Evolutionary conservation across 2,329 filamentous ascomycete species (phyloP).

Genomic region (Phialocephala sp.): DNA sequence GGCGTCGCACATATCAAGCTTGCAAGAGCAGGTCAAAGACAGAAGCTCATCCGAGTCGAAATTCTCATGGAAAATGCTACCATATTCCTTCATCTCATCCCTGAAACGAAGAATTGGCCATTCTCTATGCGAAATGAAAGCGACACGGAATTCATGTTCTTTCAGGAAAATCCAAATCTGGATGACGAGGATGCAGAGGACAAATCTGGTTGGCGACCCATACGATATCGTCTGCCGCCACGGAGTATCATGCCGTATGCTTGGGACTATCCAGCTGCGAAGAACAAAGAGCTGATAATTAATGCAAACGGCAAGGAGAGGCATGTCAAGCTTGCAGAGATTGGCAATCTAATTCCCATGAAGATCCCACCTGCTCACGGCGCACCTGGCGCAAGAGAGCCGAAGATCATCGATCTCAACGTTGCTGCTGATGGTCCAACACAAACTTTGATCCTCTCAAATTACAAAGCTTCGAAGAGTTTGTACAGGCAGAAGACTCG

Average conservation of each 20-base stretch:
- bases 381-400: slow-evolving; percentile 61
- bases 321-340: slow-evolving; percentile 93
- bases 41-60: slow-evolving; percentile 86
- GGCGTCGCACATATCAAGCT: slow-evolving; percentile 94
- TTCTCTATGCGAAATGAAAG: slow-evolving; percentile 99
- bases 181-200: slow-evolving; percentile 89
- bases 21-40: slow-evolving; percentile 86
- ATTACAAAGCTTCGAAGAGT: slow-evolving; percentile 91
- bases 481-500: slow-evolving; percentile 73
- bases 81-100: slow-evolving; percentile 87
- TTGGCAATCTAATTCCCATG: slow-evolving; percentile 94
- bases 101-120: slow-evolving; percentile 95
- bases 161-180: slow-evolving; percentile 89
- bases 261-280: slow-evolving; percentile 98
- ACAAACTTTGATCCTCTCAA: slow-evolving; percentile 91
- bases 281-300: slow-evolving; percentile 90
- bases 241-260: slow-evolving; percentile 99
- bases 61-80: slow-evolving; percentile 92
- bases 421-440: slow-evolving; percentile 95
- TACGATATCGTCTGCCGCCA: slow-evolving; percentile 88
- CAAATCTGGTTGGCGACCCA: slow-evolving; percentile 86
- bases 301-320: slow-evolving; percentile 79
- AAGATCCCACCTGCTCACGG: slow-evolving; percentile 68
- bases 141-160: slow-evolving; percentile 95
- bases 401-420: slow-evolving; percentile 95